Conservation (phyloP, 768 basidiomycete species). For the Tylopilus felleus region DNA sequence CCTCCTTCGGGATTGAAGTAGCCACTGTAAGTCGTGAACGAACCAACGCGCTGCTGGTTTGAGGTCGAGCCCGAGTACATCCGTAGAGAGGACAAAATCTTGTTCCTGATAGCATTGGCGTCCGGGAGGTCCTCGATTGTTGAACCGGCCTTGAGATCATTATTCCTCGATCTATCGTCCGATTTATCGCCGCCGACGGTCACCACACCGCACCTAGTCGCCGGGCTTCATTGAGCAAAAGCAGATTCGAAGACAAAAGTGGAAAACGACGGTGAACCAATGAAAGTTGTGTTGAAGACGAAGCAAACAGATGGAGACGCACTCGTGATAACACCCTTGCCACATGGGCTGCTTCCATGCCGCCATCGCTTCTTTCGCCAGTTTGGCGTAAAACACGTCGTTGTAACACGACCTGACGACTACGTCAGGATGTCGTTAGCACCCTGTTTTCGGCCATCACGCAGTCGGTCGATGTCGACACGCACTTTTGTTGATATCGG, state of each 20-base stretch:
- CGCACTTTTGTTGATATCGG: conserved; percentile 44
- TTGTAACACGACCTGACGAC: conserved; percentile 75
- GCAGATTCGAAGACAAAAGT: not conserved
- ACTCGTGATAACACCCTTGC: conserved; percentile 84
- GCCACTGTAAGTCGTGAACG: conserved; percentile 36
- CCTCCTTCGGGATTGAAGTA: conserved; percentile 78
- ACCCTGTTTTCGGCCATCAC: no score
- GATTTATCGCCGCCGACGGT: conserved; percentile 36
- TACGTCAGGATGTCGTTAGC: conserved; percentile 25
- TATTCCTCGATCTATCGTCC: conserved; percentile 52
- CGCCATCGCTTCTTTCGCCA: conserved; percentile 74
- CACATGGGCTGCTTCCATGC: conserved; percentile 72
- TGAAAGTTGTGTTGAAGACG: not conserved
- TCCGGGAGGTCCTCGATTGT: conserved; percentile 35
- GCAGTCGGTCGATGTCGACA: not conserved
- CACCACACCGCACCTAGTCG: conserved; percentile 26
- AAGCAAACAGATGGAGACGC: conserved; percentile 26
- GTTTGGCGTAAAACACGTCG: conserved; percentile 62
- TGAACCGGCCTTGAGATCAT: conserved; percentile 60
- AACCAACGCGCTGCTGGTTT: conserved; percentile 11
- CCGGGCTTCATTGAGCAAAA: not conserved
- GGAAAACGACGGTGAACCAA: not conserved
- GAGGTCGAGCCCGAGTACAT: not conserved
- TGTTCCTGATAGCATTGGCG: conserved; percentile 11
- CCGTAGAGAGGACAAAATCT: conserved; percentile 15